Evolutionary conservation across 495 filamentous ascomycete genomes (phyloP).

Genomic region (Hypoxylon cercidicola): DNA sequence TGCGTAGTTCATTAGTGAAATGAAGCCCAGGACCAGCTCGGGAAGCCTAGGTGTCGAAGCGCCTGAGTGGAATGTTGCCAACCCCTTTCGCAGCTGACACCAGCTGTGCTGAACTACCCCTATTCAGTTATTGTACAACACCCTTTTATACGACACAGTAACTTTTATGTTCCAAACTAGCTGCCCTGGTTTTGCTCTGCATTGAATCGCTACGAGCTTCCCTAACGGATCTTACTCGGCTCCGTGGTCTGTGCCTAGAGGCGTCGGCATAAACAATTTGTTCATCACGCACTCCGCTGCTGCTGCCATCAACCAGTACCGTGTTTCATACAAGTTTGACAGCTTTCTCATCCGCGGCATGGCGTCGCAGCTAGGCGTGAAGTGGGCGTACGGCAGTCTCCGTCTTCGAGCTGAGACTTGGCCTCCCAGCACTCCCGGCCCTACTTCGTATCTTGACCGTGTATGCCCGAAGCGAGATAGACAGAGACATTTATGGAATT

Average conservation of each 20-base stretch:
- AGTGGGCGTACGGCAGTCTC: constrained; percentile 13
- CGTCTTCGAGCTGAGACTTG: constrained; percentile 4
- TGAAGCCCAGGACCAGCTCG: too few relatives aligned
- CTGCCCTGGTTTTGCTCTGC: too few relatives aligned
- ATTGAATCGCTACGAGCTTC: constrained; percentile 1
- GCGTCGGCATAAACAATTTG: too few relatives aligned
- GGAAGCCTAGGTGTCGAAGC: too few relatives aligned
- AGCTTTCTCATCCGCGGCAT: constrained; percentile 3
- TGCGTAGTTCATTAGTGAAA: too few relatives aligned
- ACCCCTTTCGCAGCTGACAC: too few relatives aligned
- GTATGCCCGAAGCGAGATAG: background rate
- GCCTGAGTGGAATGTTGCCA: too few relatives aligned
- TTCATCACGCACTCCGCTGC: constrained; percentile 8
- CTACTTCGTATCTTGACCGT: background rate
- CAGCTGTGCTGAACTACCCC: too few relatives aligned
- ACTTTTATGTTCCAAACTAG: too few relatives aligned
- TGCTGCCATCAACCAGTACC: constrained; percentile 11
- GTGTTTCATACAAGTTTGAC: background rate
- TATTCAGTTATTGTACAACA: too few relatives aligned
- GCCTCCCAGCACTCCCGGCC: constrained; percentile 11
- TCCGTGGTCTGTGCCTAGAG: background rate
- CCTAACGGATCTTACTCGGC: constrained; percentile 4
- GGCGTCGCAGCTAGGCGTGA: constrained; percentile 4
- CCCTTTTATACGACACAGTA: too few relatives aligned
- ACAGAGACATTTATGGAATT: too few relatives aligned